Conservation (phyloP, 202 grass and related monocot genomes). For the Hordeum pubiflorum region DNA sequence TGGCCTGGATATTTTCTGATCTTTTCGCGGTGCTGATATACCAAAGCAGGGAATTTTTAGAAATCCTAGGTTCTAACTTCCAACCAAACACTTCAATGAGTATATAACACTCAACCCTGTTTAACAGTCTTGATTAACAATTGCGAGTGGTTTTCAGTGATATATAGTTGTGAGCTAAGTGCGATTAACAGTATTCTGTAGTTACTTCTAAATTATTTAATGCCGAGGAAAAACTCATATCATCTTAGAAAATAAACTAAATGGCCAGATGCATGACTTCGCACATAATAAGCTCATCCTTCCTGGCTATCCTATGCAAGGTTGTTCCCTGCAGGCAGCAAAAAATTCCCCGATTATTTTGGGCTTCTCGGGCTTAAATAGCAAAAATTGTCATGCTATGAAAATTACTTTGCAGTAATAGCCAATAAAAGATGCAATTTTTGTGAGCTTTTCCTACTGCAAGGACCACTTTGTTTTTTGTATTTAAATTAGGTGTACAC, state of each 20-base stretch:
- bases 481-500: neutral
- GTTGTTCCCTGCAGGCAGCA: neutral
- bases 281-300: neutral
- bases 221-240: neutral
- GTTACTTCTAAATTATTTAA: neutral
- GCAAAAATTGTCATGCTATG: neutral
- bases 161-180: neutral
- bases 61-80: neutral
- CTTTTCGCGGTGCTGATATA: neutral
- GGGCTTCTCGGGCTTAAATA: neutral
- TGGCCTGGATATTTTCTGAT: neutral
- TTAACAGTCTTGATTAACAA: neutral
- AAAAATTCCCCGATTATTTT: neutral
- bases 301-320: neutral
- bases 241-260: neutral
- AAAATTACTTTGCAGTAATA: neutral
- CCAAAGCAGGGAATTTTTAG: neutral
- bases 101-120: neutral
- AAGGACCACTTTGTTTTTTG: neutral
- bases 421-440: neutral
- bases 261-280: neutral
- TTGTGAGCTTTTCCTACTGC: neutral
- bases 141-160: neutral
- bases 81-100: neutral
- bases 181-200: neutral